Conservation (phyloP, 1,139 yeast species). For the Scheffersomyces cryptocercus region DNA sequence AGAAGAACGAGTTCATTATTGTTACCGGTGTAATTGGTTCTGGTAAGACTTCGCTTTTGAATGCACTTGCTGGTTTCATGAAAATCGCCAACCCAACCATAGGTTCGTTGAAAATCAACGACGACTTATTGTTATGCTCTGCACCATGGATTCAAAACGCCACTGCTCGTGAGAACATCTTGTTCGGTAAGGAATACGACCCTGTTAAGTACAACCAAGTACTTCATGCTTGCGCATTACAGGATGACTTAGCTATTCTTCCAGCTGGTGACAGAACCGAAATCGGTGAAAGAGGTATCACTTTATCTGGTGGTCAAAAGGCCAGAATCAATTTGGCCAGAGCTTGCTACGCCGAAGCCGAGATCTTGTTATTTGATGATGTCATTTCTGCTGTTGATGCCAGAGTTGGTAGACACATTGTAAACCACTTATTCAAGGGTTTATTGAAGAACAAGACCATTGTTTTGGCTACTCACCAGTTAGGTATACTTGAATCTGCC, state of each 20-base stretch:
- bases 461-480: conserved; percentile 41
- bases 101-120: conserved; percentile 29
- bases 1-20: conserved; percentile 34
- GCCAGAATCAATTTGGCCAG: conserved; percentile 45
- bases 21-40: conserved; percentile 45
- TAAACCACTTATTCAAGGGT: conserved; percentile 33
- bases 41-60: conserved; percentile 40
- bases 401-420: conserved; percentile 40
- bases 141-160: conserved; percentile 49
- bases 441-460: conserved; percentile 30
- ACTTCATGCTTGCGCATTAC: conserved; percentile 40
- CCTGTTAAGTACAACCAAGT: conserved; percentile 27
- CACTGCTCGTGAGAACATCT: conserved; percentile 43
- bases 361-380: conserved; percentile 39
- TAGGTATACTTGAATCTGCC: conserved; percentile 33
- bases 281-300: conserved; percentile 46
- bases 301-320: conserved; percentile 46
- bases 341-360: conserved; percentile 38
- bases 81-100: conserved; percentile 23
- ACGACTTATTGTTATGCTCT: conserved; percentile 33
- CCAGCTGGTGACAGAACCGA: conserved; percentile 42
- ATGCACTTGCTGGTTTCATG: conserved; percentile 42
- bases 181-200: conserved; percentile 38
- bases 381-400: conserved; percentile 47
- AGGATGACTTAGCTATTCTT: conserved; percentile 34